Conservation (phyloP, 2,329 filamentous ascomycete species). For the Ophiostoma novo-ulmi region DNA sequence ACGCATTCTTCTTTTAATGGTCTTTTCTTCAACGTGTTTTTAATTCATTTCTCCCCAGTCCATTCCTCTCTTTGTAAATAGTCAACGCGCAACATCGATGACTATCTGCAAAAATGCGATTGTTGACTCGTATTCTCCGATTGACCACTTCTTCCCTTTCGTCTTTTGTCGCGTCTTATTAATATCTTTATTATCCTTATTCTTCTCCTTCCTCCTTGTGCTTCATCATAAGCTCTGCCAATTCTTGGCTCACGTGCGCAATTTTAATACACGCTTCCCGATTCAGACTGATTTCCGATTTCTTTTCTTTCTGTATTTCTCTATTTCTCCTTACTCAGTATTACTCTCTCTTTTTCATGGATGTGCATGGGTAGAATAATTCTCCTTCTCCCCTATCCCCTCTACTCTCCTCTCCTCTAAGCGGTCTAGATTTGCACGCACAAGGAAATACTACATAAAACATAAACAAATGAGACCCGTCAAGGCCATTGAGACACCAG, state of each 20-base stretch:
- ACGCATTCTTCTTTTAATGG: not conserved
- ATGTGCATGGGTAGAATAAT: not conserved
- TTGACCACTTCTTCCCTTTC: not conserved
- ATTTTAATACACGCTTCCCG: not conserved
- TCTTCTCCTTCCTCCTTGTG: too few relatives aligned
- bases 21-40: too few relatives aligned
- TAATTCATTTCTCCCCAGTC: too few relatives aligned
- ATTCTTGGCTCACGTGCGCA: conserved; percentile 4
- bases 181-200: not conserved
- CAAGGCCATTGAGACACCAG: too few relatives aligned
- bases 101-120: not conserved
- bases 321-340: not conserved
- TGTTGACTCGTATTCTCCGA: not conserved
- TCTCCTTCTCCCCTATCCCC: not conserved
- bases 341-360: not conserved
- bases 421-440: not conserved
- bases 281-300: not conserved
- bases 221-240: not conserved
- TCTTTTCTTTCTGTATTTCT: not conserved
- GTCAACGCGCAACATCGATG: not conserved
- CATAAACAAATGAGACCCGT: too few relatives aligned
- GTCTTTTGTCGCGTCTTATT: not conserved
- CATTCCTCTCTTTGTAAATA: too few relatives aligned
- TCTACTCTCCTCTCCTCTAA: not conserved
- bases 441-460: too few relatives aligned